phyloP scores from a whole-genome alignment of 352 stramenopile genomes.

The Globisporangium cylindrosporum region DNA sequence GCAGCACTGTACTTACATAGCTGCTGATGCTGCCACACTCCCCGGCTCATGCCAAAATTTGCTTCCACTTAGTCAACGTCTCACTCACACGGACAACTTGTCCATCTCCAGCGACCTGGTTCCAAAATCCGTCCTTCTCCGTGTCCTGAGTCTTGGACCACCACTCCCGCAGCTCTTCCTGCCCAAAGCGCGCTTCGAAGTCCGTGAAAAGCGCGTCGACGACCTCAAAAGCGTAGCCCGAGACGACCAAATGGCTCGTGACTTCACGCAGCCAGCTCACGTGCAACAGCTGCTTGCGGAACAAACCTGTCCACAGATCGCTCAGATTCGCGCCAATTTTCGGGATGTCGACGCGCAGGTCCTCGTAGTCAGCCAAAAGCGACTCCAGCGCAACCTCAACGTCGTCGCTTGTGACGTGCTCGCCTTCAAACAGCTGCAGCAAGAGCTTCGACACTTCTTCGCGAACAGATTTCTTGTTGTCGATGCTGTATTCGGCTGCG shows the following conservation, averaged over 20 bases:
- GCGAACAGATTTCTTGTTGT: conserved; percentile 49
- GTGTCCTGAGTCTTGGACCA: conserved; percentile 38
- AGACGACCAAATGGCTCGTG: conserved; percentile 23
- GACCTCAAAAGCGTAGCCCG: conserved; percentile 47
- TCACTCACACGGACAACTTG: background rate
- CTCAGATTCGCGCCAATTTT: conserved; percentile 51
- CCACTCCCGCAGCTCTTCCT: conserved; percentile 46
- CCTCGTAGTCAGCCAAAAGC: conserved; percentile 66
- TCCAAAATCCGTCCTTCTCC: conserved; percentile 30
- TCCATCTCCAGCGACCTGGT: conserved; percentile 4
- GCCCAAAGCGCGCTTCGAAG: conserved; percentile 28
- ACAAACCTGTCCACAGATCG: conserved; percentile 60
- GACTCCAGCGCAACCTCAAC: conserved; percentile 53
- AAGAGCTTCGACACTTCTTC: conserved; percentile 43
- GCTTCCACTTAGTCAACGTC: conserved; percentile 20
- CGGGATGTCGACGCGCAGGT: conserved; percentile 76
- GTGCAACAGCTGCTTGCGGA: conserved; percentile 44
- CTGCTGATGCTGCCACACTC: background rate
- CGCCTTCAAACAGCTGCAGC: conserved; percentile 30
- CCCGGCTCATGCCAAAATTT: conserved; percentile 16
- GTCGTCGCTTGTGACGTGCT: conserved; percentile 49
- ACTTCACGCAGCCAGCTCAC: conserved; percentile 39
- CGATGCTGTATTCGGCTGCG: conserved; percentile 40
- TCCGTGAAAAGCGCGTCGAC: conserved; percentile 38
- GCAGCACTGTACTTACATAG: background rate